Evolutionary conservation across 768 basidiomycete species (phyloP), one percentile per base, ranked within the genome.

Genomic region (Lactifluus echinatus): DNA sequence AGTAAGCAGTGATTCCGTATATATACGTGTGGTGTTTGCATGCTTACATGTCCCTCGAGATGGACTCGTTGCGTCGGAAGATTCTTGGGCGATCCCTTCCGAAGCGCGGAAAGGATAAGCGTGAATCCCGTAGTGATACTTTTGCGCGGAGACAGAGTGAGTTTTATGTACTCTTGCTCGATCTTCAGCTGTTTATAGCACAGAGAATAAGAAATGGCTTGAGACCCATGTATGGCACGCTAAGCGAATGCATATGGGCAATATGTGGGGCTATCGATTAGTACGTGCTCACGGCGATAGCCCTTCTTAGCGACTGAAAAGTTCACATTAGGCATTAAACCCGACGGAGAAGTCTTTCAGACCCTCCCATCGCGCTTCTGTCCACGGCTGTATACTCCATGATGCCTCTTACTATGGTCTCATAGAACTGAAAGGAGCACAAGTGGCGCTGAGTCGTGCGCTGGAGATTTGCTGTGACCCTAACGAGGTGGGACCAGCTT

Each of bases 141-240:
- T 75, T 93, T 28, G 68, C 83, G 44, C 81, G 77, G 48, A 80
- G 95, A 56, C 93, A 96, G 70, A 72, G 95, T 95, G 62, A 61
- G 71, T 52, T 36, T 31, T 36, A n/a, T 11, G 4, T 43, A 45
- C 17, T 42, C 51, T 48, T 31, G 2, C 29, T 7, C 19, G 43
- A 42, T 31, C n/a, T 39, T n/a, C 17, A 3, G 28, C 37, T 19
- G 39, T n/a, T 21, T 4, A 36, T 31, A 26, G 11, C 40, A 2
- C 61, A 96, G 94, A 76, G 29, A 79, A 89, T 62, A 97, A 97
- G 69, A 74, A 78, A 12, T 98, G 95, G 95, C 81, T 99, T 0
- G 92, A 95, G 67, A 95, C 93, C 5, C 96, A 99, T 68, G 71
- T 98, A 19, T 98, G 93, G 92, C 95, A 97, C 65, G 89, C 93